Evolutionary conservation across 495 filamentous ascomycete genomes (phyloP), one percentile per base, ranked within the genome.

Genomic region (Aspergillus avenaceus): DNA sequence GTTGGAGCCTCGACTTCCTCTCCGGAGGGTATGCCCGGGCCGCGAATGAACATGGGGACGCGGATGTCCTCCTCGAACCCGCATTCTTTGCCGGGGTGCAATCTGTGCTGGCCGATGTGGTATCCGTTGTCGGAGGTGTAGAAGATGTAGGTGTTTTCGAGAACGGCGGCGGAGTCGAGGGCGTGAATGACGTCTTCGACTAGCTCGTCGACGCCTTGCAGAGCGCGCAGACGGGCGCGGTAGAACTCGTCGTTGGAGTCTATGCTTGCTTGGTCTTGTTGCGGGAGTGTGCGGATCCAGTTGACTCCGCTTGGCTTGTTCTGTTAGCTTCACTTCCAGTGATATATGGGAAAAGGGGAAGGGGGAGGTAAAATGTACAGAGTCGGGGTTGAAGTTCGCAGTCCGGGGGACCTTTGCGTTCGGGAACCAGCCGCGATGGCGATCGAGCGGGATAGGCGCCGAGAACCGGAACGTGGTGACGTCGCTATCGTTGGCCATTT

Each of bases 61-160:
- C 83, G 79, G 53, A 85, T 79, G 51, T 87, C 84, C 59, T 84
- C 80, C 53, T 85, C 81, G 48, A 79, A 86, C 14, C 78, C 79
- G 49, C 76, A 81, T 44, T 76, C 69, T 59, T 87, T 87, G 6
- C 83, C 84, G 4, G 83, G 81, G n/a, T 77, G 74, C 22, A 85
- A 56, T 4, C 84, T 69, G 58, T 87, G 83, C 46, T 87, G 84
- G 14, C 82, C 75, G 31, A 86, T 83, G 51, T 85, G 82, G 56
- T 79, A 86, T 0, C 84, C 84, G 54, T 87, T 86, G 49, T 87
- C 84, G 3, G 75, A 78, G 2, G 79, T 81, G 60, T 84, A 86
- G 41, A 87, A 65, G 38, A 87, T 71, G 49, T 79, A 85, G 0
- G 83, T 86, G 52, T 84, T 76, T 2, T 85, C 77, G 1, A 86